Base-by-base conservation (phyloP, 371 early-diverging fungal species). In the Mortierella sp. region DNA sequence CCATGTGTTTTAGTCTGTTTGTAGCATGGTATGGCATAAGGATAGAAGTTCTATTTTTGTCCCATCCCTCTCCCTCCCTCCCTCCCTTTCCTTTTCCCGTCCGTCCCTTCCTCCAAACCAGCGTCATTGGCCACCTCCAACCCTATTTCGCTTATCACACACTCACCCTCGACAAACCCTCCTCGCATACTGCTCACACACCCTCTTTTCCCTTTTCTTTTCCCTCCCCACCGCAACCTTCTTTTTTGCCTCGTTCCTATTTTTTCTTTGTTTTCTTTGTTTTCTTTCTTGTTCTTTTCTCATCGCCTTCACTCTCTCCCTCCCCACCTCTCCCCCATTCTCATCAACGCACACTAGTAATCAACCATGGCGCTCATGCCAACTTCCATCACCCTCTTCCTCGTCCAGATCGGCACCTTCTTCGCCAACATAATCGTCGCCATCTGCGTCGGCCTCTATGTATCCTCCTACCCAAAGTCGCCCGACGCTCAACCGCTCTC, bases 391-490 rank as follows among this genome's bases (percentile, higher is more conserved):
- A 75, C 82, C 18, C 75, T 82, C 32, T 82, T 74, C 27, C 38
- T 82, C 35, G 75, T 82, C 38, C 78, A 82, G 48, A 75, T 82
- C 63, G 72, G 71, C 71, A 75, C 78, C 21, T 68, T 82, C 43
- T 46, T 77, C 54, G 74, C 82, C 16, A 78, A 65, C 46, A 48
- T 82, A 48, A 78, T 82, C 65, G 82, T 82, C 6, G 78, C 65
- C 71, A n/a, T 82, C 43, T 82, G 82, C 38, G 71, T 72, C 14
- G 48, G 82, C n/a, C 72, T 82, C 29, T 82, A 82, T 63, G 78
- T 75, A 56, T 78, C 82, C 2, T n/a, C 78, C 46, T 82, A 82
- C 54, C 82, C 82, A 75, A 74, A 78, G 72, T 77, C 82, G 24
- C 75, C 75, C 27, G 75, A 82, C 2, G 78, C 82, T 11, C 56